Evolutionary conservation across 305 asterid genomes (phyloP).

Genomic region (Andrographis paniculata): DNA sequence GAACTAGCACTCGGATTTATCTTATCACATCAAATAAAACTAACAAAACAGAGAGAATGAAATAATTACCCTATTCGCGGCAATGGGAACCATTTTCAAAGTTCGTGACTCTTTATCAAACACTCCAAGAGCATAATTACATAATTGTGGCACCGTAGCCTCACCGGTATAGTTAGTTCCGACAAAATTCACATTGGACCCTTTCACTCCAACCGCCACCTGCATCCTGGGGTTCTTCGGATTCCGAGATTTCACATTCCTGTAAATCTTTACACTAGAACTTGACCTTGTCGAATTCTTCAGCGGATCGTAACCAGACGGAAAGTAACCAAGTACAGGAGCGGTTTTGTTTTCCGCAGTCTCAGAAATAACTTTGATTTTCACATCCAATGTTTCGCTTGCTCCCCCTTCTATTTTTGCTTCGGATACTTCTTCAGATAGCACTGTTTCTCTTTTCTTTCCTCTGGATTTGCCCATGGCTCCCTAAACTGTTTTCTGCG

Average conservation of each 20-base stretch:
- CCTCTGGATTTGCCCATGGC: constrained; percentile 11
- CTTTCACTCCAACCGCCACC: constrained; percentile 52
- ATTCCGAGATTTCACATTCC: constrained; percentile 33
- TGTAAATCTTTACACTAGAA: constrained; percentile 35
- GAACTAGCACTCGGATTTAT: too few species aligned
- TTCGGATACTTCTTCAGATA: neutral
- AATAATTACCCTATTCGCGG: constrained; percentile 60
- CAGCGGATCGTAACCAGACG: constrained; percentile 61
- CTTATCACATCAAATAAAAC: constrained; percentile 3
- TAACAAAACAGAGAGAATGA: neutral
- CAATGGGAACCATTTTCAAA: constrained; percentile 67
- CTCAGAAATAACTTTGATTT: constrained; percentile 31
- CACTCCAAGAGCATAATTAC: constrained; percentile 67
- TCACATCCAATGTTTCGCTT: constrained; percentile 22
- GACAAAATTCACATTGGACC: constrained; percentile 51
- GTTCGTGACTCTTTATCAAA: constrained; percentile 56
- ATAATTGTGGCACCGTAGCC: constrained; percentile 59
- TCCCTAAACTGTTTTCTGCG: neutral
- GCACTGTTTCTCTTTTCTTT: neutral
- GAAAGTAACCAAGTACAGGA: constrained; percentile 61
- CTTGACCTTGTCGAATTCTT: constrained; percentile 15
- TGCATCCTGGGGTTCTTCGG: constrained; percentile 42
- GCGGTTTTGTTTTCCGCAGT: constrained; percentile 31
- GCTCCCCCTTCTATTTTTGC: neutral
- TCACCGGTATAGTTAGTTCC: constrained; percentile 82